Conservation (phyloP, 495 filamentous ascomycete genomes). For the Hypoxylon crocopeplum region DNA sequence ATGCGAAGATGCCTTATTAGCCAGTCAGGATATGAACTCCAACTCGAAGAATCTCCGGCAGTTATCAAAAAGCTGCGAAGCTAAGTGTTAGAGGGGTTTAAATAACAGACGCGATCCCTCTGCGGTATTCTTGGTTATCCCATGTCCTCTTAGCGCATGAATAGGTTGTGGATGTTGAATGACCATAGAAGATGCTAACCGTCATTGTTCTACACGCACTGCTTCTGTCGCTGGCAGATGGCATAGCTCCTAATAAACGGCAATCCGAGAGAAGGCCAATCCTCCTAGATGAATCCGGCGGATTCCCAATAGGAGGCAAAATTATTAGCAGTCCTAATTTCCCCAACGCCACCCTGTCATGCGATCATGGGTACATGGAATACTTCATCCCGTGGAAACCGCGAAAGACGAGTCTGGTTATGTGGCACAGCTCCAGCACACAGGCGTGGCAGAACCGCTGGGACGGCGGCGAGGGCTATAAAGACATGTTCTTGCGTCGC, state of each 20-base stretch:
- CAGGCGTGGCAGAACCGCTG: constrained; percentile 58
- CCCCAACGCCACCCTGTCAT: constrained; percentile 48
- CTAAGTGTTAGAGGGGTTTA: not conserved
- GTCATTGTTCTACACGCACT: not conserved
- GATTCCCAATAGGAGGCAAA: constrained; percentile 48
- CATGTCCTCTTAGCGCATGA: too few relatives aligned
- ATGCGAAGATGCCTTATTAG: constrained; percentile 1
- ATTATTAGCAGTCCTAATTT: constrained; percentile 40
- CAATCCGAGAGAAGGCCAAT: constrained; percentile 36
- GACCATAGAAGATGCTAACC: constrained; percentile 9
- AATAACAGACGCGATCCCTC: not conserved
- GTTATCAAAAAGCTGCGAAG: constrained; percentile 1
- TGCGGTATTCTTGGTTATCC: too few relatives aligned
- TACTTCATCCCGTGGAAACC: constrained; percentile 57
- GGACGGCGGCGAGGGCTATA: constrained; percentile 57
- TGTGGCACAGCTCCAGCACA: constrained; percentile 58
- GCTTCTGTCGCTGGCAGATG: not conserved
- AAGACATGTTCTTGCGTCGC: constrained; percentile 57
- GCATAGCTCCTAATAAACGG: not conserved
- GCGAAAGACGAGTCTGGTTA: constrained; percentile 51
- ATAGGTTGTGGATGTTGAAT: too few relatives aligned
- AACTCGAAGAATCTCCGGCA: constrained; percentile 11
- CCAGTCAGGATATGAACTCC: not conserved
- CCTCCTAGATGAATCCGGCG: constrained; percentile 48
- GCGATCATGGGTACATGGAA: constrained; percentile 59